Conservation (phyloP, 192 early-diverging fungal genomes). For the Rhizoclosmatium sp. region DNA sequence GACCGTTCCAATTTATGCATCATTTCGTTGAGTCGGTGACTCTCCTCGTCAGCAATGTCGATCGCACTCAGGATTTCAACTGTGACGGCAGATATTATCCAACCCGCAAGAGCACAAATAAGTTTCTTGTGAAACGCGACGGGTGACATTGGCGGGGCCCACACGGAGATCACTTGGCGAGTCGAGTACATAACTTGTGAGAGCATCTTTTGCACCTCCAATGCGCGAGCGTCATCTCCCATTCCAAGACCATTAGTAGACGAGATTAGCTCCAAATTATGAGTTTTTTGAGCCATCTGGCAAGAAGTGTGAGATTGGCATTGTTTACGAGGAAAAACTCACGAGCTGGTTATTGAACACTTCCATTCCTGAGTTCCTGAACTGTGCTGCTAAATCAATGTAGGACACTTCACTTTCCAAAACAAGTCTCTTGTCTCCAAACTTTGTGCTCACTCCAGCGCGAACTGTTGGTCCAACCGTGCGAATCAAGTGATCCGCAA, state of each 20-base stretch:
- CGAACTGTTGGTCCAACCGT: conserved; percentile 23
- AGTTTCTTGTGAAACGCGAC: background rate
- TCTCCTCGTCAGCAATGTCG: conserved; percentile 58
- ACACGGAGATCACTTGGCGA: background rate
- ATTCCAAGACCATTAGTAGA: conserved; percentile 16
- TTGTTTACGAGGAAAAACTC: conserved; percentile 21
- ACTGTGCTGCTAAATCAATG: conserved; percentile 52
- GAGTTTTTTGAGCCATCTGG: conserved; percentile 29
- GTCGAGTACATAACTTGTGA: conserved; percentile 17
- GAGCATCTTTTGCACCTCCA: conserved; percentile 6
- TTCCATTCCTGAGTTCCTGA: conserved; percentile 49
- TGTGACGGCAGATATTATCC: conserved; percentile 29
- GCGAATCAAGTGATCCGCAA: conserved; percentile 43
- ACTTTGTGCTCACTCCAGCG: background rate
- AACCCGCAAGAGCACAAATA: conserved; percentile 22
- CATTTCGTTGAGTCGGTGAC: conserved; percentile 36
- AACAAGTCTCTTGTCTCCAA: conserved; percentile 5
- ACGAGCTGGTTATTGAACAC: conserved; percentile 48
- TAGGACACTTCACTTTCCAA: conserved; percentile 39
- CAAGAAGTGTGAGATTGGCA: conserved; percentile 20
- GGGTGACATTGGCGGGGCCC: conserved; percentile 29
- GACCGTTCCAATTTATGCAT: conserved; percentile 25
- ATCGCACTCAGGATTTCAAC: conserved; percentile 35
- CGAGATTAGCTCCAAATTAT: conserved; percentile 23
- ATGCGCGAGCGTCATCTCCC: background rate